phyloP scores from a whole-genome alignment of 805 yeast genomes.

The Zygoascus bituminiphila region DNA sequence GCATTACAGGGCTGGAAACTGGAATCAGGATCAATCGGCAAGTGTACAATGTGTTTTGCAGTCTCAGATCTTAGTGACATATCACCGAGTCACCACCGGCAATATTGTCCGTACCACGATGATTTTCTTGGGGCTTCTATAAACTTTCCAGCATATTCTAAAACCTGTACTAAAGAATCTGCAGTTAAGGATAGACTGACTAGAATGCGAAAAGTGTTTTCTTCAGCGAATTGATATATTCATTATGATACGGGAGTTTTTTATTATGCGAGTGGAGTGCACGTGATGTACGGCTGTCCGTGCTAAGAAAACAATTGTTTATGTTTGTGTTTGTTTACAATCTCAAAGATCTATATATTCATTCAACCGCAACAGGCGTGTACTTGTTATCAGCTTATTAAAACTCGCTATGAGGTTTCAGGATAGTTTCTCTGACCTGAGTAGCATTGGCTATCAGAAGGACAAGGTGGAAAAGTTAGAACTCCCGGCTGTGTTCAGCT shows the following conservation, averaged over 20 bases:
- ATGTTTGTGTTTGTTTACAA: not conserved
- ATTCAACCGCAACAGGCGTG: no score
- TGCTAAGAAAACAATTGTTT: no score
- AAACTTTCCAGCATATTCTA: no score
- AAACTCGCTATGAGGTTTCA: conserved; percentile 1
- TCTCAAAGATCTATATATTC: not conserved
- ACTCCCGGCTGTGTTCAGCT: not conserved
- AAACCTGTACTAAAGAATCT: no score
- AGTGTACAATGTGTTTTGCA: not conserved
- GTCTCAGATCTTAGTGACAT: not conserved
- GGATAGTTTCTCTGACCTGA: not conserved
- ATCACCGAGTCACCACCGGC: not conserved
- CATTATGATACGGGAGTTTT: no score
- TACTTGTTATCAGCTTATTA: not conserved
- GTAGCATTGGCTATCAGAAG: not conserved
- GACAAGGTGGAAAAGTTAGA: conserved; percentile 2
- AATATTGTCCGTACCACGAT: not conserved
- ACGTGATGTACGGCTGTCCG: no score
- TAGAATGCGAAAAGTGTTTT: not conserved
- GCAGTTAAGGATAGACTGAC: no score
- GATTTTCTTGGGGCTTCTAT: no score
- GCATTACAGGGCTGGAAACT: not conserved
- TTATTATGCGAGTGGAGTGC: no score
- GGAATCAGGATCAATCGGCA: not conserved
- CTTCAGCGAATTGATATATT: no score